phyloP scores from a whole-genome alignment of 306 rosid genomes.

The Mucuna pruriens region DNA sequence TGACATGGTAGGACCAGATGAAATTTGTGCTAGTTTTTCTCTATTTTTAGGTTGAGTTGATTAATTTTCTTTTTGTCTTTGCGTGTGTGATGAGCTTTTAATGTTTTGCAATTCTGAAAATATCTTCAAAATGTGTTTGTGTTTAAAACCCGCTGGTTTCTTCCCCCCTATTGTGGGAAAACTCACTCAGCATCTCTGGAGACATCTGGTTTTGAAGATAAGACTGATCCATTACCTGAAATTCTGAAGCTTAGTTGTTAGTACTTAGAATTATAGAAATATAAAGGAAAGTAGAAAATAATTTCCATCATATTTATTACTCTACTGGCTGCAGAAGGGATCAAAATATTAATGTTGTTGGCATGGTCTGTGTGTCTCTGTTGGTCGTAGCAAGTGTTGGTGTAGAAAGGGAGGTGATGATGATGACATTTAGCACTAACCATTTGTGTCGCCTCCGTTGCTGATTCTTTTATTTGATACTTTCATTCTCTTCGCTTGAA shows the following conservation, averaged over 20 bases:
- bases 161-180: neutral
- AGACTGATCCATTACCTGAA: neutral
- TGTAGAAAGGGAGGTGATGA: neutral
- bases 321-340: constrained; percentile 18
- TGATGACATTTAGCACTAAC: neutral
- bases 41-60: neutral
- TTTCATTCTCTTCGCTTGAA: constrained; percentile 8
- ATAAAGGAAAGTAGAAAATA: neutral
- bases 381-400: constrained; percentile 26
- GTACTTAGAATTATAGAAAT: constrained; percentile 10
- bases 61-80: neutral
- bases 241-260: constrained; percentile 24
- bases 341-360: constrained; percentile 30
- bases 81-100: neutral
- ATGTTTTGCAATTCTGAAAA: constrained; percentile 5
- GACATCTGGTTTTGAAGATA: constrained; percentile 14
- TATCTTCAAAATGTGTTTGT: constrained; percentile 4
- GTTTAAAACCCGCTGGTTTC: constrained; percentile 3
- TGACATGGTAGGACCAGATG: neutral
- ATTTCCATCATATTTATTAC: neutral
- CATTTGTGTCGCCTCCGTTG: neutral
- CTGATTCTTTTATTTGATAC: constrained; percentile 2
- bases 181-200: neutral
- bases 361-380: constrained; percentile 5
- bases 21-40: neutral